Conservation (phyloP, 1,139 yeast genomes). For the Scheffersomyces insectosa region DNA sequence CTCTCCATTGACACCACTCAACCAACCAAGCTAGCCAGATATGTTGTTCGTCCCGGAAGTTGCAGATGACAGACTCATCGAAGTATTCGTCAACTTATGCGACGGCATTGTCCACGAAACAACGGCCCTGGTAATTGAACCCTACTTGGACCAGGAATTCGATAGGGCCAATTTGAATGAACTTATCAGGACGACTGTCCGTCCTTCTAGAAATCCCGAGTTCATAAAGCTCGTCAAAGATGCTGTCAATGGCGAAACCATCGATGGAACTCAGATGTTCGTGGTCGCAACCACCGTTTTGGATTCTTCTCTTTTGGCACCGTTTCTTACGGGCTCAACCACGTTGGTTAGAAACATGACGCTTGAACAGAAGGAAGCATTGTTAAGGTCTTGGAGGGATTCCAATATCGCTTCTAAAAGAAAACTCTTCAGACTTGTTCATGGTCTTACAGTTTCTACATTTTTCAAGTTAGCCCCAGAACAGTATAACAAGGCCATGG, state of each 20-base stretch:
- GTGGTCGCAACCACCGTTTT: constrained; percentile 28
- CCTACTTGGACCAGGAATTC: constrained; percentile 26
- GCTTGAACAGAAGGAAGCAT: constrained; percentile 25
- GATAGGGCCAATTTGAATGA: constrained; percentile 32
- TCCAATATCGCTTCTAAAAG: constrained; percentile 33
- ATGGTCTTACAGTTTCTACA: constrained; percentile 23
- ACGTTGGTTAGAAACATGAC: constrained; percentile 42
- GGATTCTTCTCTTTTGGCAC: constrained; percentile 34
- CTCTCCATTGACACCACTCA: no score
- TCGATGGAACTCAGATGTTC: constrained; percentile 22
- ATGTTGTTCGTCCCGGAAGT: constrained; percentile 10
- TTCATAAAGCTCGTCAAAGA: constrained; percentile 17
- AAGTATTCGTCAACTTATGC: constrained; percentile 25
- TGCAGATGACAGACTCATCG: constrained; percentile 28
- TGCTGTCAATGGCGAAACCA: constrained; percentile 10
- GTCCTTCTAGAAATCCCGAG: constrained; percentile 34
- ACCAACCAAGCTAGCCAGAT: neutral
- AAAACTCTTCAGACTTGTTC: constrained; percentile 28
- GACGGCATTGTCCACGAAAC: constrained; percentile 42
- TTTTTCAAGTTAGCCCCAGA: constrained; percentile 30
- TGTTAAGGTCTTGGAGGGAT: constrained; percentile 40
- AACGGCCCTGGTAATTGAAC: constrained; percentile 28
- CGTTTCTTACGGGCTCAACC: constrained; percentile 35
- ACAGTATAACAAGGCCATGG: constrained; percentile 34
- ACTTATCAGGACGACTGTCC: constrained; percentile 27